Evolutionary conservation across 2,329 filamentous ascomycete species (phyloP).

Genomic region (Beauveria bassiana): DNA sequence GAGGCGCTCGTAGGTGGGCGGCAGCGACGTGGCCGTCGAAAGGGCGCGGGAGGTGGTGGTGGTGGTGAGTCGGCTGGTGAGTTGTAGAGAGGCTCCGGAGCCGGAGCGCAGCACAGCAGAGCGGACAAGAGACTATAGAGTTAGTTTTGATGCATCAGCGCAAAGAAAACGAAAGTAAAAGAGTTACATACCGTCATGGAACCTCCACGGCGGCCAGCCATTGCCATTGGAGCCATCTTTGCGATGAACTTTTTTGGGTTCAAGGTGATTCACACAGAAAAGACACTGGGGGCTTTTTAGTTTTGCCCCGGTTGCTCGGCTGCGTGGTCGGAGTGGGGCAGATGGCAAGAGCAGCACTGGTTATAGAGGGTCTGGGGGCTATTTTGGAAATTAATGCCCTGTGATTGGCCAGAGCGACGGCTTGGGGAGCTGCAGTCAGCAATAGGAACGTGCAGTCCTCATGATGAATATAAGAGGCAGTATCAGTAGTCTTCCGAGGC

Average conservation of each 20-base stretch:
- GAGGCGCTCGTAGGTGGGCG: constrained; percentile 76
- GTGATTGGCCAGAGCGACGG: constrained; percentile 23
- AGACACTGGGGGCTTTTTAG: constrained; percentile 20
- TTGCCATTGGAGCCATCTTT: constrained; percentile 42
- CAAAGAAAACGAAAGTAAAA: not conserved
- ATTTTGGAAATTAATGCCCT: constrained; percentile 26
- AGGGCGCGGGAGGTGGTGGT: constrained; percentile 20
- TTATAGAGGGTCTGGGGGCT: not conserved
- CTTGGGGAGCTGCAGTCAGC: not conserved
- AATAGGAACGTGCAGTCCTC: no score
- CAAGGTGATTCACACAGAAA: constrained; percentile 1
- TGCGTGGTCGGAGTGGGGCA: constrained; percentile 9
- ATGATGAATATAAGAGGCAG: no score
- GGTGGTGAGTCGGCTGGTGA: constrained; percentile 3
- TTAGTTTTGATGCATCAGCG: constrained; percentile 4
- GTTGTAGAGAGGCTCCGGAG: constrained; percentile 19
- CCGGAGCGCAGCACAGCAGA: constrained; percentile 20
- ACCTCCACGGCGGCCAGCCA: constrained; percentile 40
- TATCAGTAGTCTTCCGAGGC: no score
- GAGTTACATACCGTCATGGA: constrained; percentile 34
- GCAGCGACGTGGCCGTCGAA: constrained; percentile 35
- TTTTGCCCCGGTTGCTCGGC: constrained; percentile 3
- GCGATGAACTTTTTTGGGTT: not conserved
- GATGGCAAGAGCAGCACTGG: not conserved
- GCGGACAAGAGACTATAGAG: constrained; percentile 29